Conservation (phyloP, 768 basidiomycete genomes). For the Macrocybe gigantea region DNA sequence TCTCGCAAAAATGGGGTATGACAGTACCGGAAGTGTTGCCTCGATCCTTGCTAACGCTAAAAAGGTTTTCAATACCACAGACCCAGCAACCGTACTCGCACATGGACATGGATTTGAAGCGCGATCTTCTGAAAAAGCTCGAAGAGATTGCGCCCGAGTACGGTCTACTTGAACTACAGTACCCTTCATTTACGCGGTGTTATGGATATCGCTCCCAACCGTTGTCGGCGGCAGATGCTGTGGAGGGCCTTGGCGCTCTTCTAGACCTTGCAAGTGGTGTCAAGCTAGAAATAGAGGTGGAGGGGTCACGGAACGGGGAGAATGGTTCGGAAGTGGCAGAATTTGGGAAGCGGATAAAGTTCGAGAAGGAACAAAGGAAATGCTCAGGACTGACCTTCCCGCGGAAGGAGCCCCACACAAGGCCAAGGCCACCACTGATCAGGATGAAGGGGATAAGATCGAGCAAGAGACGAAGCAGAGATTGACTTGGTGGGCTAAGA, state of each 20-base stretch:
- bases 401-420: slow-evolving; percentile 22
- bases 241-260: slow-evolving; percentile 83
- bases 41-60: background rate
- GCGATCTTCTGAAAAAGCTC: slow-evolving; percentile 71
- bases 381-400: slow-evolving; percentile 18
- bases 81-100: slow-evolving; percentile 91
- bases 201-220: slow-evolving; percentile 88
- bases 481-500: slow-evolving; percentile 78
- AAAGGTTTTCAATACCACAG: slow-evolving; percentile 88
- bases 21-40: slow-evolving; percentile 7
- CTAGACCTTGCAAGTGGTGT: slow-evolving; percentile 89
- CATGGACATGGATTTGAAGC: slow-evolving; percentile 96
- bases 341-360: slow-evolving; percentile 61
- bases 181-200: slow-evolving; percentile 89
- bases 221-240: slow-evolving; percentile 86
- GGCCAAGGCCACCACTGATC: slow-evolving; percentile 16
- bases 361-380: slow-evolving; percentile 27
- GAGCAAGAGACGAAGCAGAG: slow-evolving; percentile 23
- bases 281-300: slow-evolving; percentile 84
- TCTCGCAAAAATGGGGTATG: slow-evolving; percentile 97
- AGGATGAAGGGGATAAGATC: slow-evolving; percentile 22
- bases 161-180: slow-evolving; percentile 87
- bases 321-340: slow-evolving; percentile 88
- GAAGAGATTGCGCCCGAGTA: slow-evolving; percentile 91
- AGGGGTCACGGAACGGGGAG: slow-evolving; percentile 88